A percentile compares a stretch with the other conserved stretches of the same genome.
Conservation (phyloP, 2,329 filamentous ascomycete genomes). For the Stagonosporopsis cucurbitacearum region DNA sequence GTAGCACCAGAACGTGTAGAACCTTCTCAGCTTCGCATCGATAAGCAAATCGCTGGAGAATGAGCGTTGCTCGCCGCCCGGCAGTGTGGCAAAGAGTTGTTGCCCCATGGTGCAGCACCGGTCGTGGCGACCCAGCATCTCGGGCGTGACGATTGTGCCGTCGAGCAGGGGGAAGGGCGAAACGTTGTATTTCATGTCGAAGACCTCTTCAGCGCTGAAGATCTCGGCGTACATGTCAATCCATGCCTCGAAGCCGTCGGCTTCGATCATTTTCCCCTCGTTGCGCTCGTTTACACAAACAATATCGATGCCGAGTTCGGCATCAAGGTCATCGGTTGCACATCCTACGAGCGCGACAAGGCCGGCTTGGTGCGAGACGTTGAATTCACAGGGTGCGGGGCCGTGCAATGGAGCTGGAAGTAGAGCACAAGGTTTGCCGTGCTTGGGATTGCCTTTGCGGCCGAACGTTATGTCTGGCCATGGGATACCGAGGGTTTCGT, state of each 20-base stretch:
- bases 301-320: conserved; percentile 74
- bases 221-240: conserved; percentile 76
- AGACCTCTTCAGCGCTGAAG: conserved; percentile 67
- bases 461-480: conserved; percentile 67
- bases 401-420: conserved; percentile 35
- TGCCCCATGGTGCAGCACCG: conserved; percentile 50
- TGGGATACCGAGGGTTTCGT: conserved; percentile 62
- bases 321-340: conserved; percentile 36
- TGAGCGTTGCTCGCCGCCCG: conserved; percentile 41
- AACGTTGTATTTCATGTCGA: conserved; percentile 65
- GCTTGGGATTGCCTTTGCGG: conserved; percentile 59
- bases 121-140: conserved; percentile 53
- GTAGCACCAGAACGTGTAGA: conserved; percentile 80
- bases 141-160: conserved; percentile 49
- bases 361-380: conserved; percentile 79
- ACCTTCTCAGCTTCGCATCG: conserved; percentile 70
- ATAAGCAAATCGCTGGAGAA: conserved; percentile 57
- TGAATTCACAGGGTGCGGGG: conserved; percentile 66
- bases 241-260: conserved; percentile 69
- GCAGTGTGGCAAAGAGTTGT: conserved; percentile 48
- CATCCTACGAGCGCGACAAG: conserved; percentile 70
- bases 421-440: conserved; percentile 60
- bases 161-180: conserved; percentile 52
- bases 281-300: conserved; percentile 75
- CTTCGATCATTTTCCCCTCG: conserved; percentile 64